Evolutionary conservation across 2,329 filamentous ascomycete genomes (phyloP), one percentile per base, ranked within the genome.

Genomic region (Cladosporium cucumerinum): DNA sequence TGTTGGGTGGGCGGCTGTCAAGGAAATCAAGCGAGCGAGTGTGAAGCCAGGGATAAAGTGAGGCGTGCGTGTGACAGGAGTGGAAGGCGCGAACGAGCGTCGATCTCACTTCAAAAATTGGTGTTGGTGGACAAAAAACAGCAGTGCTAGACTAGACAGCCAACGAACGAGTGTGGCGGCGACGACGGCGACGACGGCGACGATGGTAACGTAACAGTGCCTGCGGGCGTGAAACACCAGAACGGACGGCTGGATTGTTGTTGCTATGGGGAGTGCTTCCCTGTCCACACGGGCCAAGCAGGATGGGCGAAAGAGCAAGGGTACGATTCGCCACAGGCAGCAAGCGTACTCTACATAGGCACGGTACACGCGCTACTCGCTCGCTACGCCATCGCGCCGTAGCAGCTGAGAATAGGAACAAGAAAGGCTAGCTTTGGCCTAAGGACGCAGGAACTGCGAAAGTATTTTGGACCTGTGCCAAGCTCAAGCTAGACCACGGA

Each of bases 181-280:
- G n/a, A 36, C 48, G 18, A 25, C 46, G 46, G 25, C 46, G 46
- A 51, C 18, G 36, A n/a, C 10, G 26, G 51, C 51, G n/a, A n/a
- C n/a, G n/a, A n/a, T n/a, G n/a, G n/a, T n/a, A n/a, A n/a, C n/a
- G n/a, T n/a, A 54, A 28, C 51, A 54, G 51, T 54, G 26, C 51
- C 25, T 54, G 28, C 16, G 51, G 51, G 28, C 30, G 10, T 57
- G 54, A 57, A 57, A 57, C 54, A 57, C n/a, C 54, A 57, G 32
- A 28, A 57, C 32, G 54, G 54, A 32, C 54, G 54, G 30, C 32
- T 57, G 54, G 32, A 34, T 57, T 57, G 16, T 34, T 57, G 54
- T 57, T 57, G 54, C 54, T 57, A 57, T 57, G 54, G 54, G 30
- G 32, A 57, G 54, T 25, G 28, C 54, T 32, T 57, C 54, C 51